Percentiles rank a stretch among this genome's conserved stretches.
phyloP scores from a whole-genome alignment of 2,329 filamentous ascomycete species.

The Hypoxylon sp. region DNA sequence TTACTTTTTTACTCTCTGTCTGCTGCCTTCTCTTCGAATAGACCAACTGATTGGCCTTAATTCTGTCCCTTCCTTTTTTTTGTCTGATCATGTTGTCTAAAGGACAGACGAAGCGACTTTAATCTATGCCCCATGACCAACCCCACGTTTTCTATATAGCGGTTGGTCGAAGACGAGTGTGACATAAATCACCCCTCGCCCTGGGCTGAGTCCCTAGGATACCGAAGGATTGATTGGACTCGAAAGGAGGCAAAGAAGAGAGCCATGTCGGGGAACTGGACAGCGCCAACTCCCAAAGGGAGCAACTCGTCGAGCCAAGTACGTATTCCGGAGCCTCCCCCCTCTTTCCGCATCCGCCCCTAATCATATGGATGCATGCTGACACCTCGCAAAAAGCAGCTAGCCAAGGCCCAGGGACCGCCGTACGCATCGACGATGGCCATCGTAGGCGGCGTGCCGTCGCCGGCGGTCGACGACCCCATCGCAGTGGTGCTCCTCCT shows the following conservation, averaged over 20 bases:
- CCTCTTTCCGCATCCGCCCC: not conserved
- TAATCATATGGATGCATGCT: not conserved
- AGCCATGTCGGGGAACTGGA: slow-evolving; percentile 35
- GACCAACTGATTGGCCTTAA: not conserved
- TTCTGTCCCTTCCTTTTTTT: not conserved
- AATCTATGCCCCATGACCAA: slow-evolving; percentile 12
- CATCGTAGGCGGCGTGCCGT: slow-evolving; percentile 45
- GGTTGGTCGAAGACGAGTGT: slow-evolving; percentile 17
- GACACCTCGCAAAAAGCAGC: slow-evolving; percentile 1
- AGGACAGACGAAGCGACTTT: slow-evolving; percentile 22
- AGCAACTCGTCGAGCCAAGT: slow-evolving; percentile 22
- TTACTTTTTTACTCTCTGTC: slow-evolving; percentile 8
- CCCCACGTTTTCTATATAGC: slow-evolving; percentile 4
- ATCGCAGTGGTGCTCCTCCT: slow-evolving; percentile 41
- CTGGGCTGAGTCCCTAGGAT: slow-evolving; percentile 6
- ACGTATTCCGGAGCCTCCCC: slow-evolving; percentile 1
- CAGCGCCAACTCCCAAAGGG: slow-evolving; percentile 22
- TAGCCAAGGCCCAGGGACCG: slow-evolving; percentile 32
- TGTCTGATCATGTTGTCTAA: slow-evolving; percentile 11
- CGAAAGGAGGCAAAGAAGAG: slow-evolving; percentile 2
- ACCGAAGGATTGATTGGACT: slow-evolving; percentile 1
- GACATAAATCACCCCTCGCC: not conserved
- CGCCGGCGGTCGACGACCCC: slow-evolving; percentile 40
- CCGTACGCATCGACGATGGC: slow-evolving; percentile 39
- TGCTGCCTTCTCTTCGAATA: slow-evolving; percentile 12